These are phyloP conservation scores for Ogataea nakhonphanomensis DNA, from an alignment of 805 yeast genomes.

Conservation along the genomic window DNA sequence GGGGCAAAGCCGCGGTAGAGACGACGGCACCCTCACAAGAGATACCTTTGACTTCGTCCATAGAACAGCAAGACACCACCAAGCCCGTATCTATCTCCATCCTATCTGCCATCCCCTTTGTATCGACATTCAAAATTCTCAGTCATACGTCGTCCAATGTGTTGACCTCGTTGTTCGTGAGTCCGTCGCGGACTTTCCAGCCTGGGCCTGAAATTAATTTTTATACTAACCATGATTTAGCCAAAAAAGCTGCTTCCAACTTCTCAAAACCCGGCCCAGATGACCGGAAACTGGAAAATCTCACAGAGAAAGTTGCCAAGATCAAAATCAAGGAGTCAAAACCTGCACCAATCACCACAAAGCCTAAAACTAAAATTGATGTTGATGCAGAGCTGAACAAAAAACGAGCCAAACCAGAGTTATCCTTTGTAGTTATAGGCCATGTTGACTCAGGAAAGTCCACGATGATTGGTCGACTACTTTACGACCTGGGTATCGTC, in stretches of 20 bases:
- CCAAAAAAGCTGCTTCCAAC: slow-evolving; percentile 45
- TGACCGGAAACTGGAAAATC: slow-evolving; percentile 40
- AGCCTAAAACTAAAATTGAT: slow-evolving; percentile 44
- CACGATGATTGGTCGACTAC: slow-evolving; percentile 70
- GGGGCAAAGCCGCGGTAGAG: too few species aligned
- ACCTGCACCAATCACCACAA: slow-evolving; percentile 28
- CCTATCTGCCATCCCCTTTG: background rate
- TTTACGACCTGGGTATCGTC: slow-evolving; percentile 65
- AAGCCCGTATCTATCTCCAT: background rate
- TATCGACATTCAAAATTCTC: slow-evolving; percentile 2
- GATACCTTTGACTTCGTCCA: too few species aligned
- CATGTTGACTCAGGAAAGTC: slow-evolving; percentile 88
- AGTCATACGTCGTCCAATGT: background rate
- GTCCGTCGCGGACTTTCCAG: slow-evolving; percentile 3
- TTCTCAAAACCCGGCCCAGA: slow-evolving; percentile 81
- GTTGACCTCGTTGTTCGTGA: background rate
- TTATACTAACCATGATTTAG: slow-evolving; percentile 40
- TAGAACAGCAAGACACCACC: background rate
- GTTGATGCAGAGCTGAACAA: slow-evolving; percentile 36
- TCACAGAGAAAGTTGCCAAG: slow-evolving; percentile 25
- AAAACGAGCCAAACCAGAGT: slow-evolving; percentile 45
- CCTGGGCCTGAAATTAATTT: slow-evolving; percentile 3
- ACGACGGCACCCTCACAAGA: too few species aligned
- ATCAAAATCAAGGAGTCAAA: slow-evolving; percentile 19
- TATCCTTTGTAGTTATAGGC: slow-evolving; percentile 78